Conservation (phyloP, 768 basidiomycete species). For the Solioccasus polychromus region DNA sequence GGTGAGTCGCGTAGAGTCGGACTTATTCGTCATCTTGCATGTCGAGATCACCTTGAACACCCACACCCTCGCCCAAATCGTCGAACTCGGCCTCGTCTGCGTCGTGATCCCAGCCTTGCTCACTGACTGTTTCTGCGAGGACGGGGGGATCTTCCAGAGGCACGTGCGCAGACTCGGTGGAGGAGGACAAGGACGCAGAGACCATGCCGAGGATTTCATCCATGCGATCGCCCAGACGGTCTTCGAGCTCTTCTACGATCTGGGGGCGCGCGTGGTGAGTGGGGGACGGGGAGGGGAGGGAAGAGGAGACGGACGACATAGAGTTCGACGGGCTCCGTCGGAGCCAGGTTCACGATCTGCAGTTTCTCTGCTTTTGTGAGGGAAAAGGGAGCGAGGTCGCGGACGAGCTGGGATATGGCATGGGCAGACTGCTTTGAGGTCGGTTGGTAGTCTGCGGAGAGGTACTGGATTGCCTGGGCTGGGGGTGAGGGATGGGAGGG, state of each 20-base stretch:
- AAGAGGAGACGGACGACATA: slow-evolving; percentile 68
- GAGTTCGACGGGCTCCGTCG: slow-evolving; percentile 77
- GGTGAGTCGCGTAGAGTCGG: background rate
- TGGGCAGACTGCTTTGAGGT: slow-evolving; percentile 61
- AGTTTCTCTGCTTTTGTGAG: slow-evolving; percentile 92
- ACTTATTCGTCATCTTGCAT: slow-evolving; percentile 52
- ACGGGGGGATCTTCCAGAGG: background rate
- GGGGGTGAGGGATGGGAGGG: slow-evolving; percentile 1
- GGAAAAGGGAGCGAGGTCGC: slow-evolving; percentile 60
- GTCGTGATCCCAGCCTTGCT: slow-evolving; percentile 33
- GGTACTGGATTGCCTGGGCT: slow-evolving; percentile 77
- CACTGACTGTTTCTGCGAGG: slow-evolving; percentile 9
- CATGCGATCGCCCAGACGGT: slow-evolving; percentile 69
- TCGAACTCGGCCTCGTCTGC: slow-evolving; percentile 59
- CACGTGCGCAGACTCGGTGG: background rate
- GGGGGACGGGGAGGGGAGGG: background rate
- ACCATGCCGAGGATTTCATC: slow-evolving; percentile 64
- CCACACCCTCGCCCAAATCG: slow-evolving; percentile 62
- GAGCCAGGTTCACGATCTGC: slow-evolving; percentile 88
- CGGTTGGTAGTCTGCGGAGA: slow-evolving; percentile 73
- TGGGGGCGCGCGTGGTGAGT: slow-evolving; percentile 28
- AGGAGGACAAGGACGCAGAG: slow-evolving; percentile 36
- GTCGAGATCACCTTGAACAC: slow-evolving; percentile 70
- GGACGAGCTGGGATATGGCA: slow-evolving; percentile 63
- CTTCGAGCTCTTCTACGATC: slow-evolving; percentile 92